Evolutionary conservation across 805 yeast genomes (phyloP).

Genomic region (Saccharomyces jurei): DNA sequence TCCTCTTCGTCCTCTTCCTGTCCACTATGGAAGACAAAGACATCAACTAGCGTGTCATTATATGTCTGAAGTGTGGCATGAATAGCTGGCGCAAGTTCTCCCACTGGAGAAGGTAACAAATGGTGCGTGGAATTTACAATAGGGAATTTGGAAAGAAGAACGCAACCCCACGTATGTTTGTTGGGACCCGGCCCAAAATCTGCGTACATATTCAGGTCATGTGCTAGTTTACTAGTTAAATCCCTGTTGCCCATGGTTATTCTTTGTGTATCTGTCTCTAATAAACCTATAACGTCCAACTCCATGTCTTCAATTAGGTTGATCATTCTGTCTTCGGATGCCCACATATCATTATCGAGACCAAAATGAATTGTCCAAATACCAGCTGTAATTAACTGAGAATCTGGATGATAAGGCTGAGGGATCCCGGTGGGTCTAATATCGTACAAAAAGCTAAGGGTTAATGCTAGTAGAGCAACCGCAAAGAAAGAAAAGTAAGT

Average conservation of each 20-base stretch:
- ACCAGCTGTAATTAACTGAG: conserved; percentile 80
- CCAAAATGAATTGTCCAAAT: conserved; percentile 99
- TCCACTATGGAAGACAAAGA: conserved; percentile 95
- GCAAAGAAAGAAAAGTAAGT: conserved; percentile 13
- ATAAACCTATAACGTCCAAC: conserved; percentile 80
- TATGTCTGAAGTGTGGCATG: conserved; percentile 91
- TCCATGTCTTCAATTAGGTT: conserved; percentile 78
- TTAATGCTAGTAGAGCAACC: conserved; percentile 10
- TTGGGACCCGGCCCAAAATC: conserved; percentile 98
- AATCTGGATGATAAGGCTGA: conserved; percentile 56
- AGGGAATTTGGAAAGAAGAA: conserved; percentile 87
- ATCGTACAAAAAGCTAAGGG: conserved; percentile 18
- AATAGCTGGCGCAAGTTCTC: conserved; percentile 96
- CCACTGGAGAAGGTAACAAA: conserved; percentile 90
- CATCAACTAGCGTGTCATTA: conserved; percentile 70
- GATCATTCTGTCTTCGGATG: conserved; percentile 83
- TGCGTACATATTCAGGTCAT: conserved; percentile 87
- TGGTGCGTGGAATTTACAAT: conserved; percentile 85
- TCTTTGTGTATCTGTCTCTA: conserved; percentile 91
- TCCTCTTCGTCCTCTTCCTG: conserved; percentile 97
- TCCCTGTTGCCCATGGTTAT: conserved; percentile 94
- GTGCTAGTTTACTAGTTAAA: conserved; percentile 82
- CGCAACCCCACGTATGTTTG: conserved; percentile 97
- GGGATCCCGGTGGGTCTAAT: conserved; percentile 41
- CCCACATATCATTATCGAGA: conserved; percentile 97